Conservation (phyloP, 169 alveolate genomes). For the Plasmodium gaboni region DNA sequence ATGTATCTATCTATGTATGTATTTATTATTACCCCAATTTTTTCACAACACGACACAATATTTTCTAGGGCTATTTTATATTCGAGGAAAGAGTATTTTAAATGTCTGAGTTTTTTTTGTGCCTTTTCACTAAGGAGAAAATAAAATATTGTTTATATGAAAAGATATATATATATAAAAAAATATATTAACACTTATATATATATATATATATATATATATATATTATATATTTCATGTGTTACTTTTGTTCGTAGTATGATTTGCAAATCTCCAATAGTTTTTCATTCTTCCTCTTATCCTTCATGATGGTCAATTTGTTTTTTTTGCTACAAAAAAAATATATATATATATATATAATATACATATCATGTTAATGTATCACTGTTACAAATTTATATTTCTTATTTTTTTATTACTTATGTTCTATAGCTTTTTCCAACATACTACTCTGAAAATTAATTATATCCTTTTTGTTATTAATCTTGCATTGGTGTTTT, state of each 20-base stretch:
- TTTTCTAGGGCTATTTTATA: constrained; percentile 67
- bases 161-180: too few species aligned
- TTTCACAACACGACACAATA: constrained; percentile 68
- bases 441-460: constrained; percentile 26
- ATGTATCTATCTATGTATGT: not conserved
- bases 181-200: too few species aligned
- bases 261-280: constrained; percentile 34
- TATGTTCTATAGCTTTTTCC: constrained; percentile 30
- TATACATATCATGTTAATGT: constrained; percentile 1
- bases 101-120: constrained; percentile 25
- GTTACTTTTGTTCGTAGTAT: constrained; percentile 44
- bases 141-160: not conserved
- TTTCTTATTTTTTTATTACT: constrained; percentile 17
- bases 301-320: constrained; percentile 15
- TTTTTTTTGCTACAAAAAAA: constrained; percentile 24
- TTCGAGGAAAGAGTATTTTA: constrained; percentile 53
- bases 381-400: not conserved
- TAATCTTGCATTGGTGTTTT: constrained; percentile 24
- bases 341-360: not conserved
- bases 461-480: constrained; percentile 27
- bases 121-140: constrained; percentile 25
- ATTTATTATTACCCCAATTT: constrained; percentile 52
- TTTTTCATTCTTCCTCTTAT: constrained; percentile 35
- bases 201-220: too few species aligned
- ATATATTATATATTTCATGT: not conserved